Evolutionary conservation across 345 rosid species (phyloP).

Genomic region (Heritiera littoralis): DNA sequence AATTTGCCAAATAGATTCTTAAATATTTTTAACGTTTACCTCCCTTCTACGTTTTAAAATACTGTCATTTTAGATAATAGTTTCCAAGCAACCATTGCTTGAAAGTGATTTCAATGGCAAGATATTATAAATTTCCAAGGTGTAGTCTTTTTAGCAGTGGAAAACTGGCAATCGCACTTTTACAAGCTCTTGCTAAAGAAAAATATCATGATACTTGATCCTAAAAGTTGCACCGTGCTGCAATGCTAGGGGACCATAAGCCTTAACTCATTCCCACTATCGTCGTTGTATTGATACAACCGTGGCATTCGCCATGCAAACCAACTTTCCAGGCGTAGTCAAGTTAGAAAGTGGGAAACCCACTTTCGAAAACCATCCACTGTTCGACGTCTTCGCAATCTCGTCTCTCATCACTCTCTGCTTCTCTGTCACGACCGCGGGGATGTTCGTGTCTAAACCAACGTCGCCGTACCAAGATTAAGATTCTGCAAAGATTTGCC

Average conservation of each 20-base stretch:
- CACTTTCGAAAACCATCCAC: conserved; percentile 31
- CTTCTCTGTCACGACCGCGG: conserved; percentile 35
- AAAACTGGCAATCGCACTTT: conserved; percentile 48
- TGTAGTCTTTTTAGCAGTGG: conserved; percentile 37
- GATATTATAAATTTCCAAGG: no score
- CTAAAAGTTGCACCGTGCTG: conserved; percentile 49
- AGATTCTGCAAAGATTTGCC: conserved; percentile 40
- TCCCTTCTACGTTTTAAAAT: no score
- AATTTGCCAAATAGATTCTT: no score
- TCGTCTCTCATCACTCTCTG: conserved; percentile 36
- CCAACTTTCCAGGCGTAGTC: conserved; percentile 28
- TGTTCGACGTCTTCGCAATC: conserved; percentile 41
- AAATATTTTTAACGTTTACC: no score
- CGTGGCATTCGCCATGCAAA: no score
- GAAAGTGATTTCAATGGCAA: no score
- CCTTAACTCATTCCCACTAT: conserved; percentile 52
- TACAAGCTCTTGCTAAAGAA: conserved; percentile 29
- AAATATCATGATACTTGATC: conserved; percentile 6
- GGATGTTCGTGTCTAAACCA: conserved; percentile 41
- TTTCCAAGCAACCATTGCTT: no score
- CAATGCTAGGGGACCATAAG: conserved; percentile 35
- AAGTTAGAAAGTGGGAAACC: conserved; percentile 29
- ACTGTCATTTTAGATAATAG: no score
- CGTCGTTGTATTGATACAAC: conserved; percentile 54
- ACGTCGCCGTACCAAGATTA: conserved; percentile 41